Percentiles rank a stretch among this genome's conserved stretches.
Conservation (phyloP, 495 filamentous ascomycete genomes). For the Neurospora sp. region DNA sequence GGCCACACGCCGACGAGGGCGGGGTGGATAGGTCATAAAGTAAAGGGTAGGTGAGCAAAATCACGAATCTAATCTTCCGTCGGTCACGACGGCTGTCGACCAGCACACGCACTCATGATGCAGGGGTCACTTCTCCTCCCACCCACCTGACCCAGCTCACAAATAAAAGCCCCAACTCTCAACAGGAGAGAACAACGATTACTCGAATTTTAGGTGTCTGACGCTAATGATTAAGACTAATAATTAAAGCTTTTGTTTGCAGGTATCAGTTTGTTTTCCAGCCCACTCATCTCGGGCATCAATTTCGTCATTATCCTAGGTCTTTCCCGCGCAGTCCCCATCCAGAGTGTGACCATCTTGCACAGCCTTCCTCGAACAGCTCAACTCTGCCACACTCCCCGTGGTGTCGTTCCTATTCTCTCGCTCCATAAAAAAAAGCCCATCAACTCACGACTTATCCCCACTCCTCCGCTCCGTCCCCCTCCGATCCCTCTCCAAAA, state of each 20-base stretch:
- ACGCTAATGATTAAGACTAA: not conserved
- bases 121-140: too few species aligned
- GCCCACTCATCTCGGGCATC: not conserved
- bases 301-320: not conserved
- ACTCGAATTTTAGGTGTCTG: not conserved
- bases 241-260: not conserved
- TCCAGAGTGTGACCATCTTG: not conserved
- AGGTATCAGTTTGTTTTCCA: not conserved
- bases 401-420: not conserved
- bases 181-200: not conserved
- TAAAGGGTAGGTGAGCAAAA: not conserved
- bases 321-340: not conserved
- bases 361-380: not conserved
- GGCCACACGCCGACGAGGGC: not conserved
- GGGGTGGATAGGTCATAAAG: not conserved
- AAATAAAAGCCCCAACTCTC: too few species aligned
- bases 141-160: not conserved
- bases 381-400: not conserved
- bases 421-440: too few species aligned
- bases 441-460: not conserved
- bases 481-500: slow-evolving; percentile 12
- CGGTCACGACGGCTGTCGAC: too few species aligned
- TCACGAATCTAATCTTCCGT: too few species aligned
- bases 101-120: too few species aligned
- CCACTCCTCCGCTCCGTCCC: not conserved